Base-by-base conservation (phyloP, 768 basidiomycete genomes). In the Podaxis mareebaensis region DNA sequence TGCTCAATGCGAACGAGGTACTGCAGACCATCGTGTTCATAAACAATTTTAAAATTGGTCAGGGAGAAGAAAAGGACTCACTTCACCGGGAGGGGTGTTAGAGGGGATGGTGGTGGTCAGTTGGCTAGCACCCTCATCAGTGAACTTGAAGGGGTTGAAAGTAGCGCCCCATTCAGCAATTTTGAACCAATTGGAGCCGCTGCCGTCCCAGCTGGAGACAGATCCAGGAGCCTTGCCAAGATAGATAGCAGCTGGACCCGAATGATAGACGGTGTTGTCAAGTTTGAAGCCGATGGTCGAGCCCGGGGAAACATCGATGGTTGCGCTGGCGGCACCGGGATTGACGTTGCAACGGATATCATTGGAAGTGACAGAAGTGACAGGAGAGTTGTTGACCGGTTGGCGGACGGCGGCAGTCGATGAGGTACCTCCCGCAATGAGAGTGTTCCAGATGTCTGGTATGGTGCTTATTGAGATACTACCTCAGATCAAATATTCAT, bases 151-250 rank as follows among this genome's bases (percentile, higher is more conserved):
- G 17, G 49, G 49, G 4, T 51, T 51, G 13, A 12, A 51, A 20
- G 49, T 51, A 15, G 49, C 49, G 4, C 49, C 49, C 49, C 49
- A 51, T 28, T 51, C 49, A 28, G 49, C 26, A 44, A 58, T 28
- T 75, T 78, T 77, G 73, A 81, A 81, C 79, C 79, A 81, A 36
- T 78, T 78, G 39, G 61, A 55, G 60, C 81, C 81, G 56, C 74
- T 73, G 20, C 79, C 79, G 52, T 76, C 78, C 69, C 75, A 79
- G 44, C 66, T 67, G 36, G 75, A 67, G 58, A 77, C 79, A 65
- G 79, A 74, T 2, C 68, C 69, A 26, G 82, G 79, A 4, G 83
- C 82, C 66, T 77, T 79, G 20, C 83, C 83, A 76, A 78, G 77
- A 68, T 78, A 78, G n/a, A 79, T 78, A 5, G 80, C 78, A 59